phyloP scores from a whole-genome alignment of 116 monocot species.

The Dioscorea cayenensis region DNA sequence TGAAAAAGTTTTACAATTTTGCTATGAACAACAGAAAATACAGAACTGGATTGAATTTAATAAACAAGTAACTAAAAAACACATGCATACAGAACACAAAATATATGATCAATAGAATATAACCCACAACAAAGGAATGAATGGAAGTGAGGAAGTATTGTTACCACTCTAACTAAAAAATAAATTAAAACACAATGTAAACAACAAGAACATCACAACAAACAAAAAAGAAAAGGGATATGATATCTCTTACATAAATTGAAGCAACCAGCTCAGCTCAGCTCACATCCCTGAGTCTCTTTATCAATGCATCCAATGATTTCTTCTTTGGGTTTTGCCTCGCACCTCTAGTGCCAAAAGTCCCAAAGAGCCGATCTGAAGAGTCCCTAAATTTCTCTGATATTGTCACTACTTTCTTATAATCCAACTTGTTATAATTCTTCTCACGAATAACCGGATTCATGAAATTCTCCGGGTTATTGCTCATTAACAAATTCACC shows the following conservation, averaged over 20 bases:
- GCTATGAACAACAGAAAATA: background rate
- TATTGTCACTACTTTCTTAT: slow-evolving; percentile 74
- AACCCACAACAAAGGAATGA: background rate
- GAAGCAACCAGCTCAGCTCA: slow-evolving; percentile 22
- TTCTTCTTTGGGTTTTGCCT: slow-evolving; percentile 86
- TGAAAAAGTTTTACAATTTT: background rate
- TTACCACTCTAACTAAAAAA: background rate
- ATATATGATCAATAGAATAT: background rate
- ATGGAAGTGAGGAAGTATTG: background rate
- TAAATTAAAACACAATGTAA: background rate
- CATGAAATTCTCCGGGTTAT: slow-evolving; percentile 79
- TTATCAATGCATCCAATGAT: slow-evolving; percentile 81
- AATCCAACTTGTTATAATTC: slow-evolving; percentile 80
- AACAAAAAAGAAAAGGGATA: background rate
- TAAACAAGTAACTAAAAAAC: no score
- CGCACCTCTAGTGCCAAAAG: slow-evolving; percentile 64
- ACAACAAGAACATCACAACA: background rate
- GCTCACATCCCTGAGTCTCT: slow-evolving; percentile 86
- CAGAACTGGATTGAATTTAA: background rate
- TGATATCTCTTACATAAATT: slow-evolving; percentile 14
- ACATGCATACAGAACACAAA: background rate
- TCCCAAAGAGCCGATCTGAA: slow-evolving; percentile 74
- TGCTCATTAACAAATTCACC: slow-evolving; percentile 80
- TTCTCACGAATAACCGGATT: slow-evolving; percentile 92
- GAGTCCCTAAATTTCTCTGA: slow-evolving; percentile 93